Conservation (phyloP, 208 protist species). For the Histomonas meleagridis region DNA sequence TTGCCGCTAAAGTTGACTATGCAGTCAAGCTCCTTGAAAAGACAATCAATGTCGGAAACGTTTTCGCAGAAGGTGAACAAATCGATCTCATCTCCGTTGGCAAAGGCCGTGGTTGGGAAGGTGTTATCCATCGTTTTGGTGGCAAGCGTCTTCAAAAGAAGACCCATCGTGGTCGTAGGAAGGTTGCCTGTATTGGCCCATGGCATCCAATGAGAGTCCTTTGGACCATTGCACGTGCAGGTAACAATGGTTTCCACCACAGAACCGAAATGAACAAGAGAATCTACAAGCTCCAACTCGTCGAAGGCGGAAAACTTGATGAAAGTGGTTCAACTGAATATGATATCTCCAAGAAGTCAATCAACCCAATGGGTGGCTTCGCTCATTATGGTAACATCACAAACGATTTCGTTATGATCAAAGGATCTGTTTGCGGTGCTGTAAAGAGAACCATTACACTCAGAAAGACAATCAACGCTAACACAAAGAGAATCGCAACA, state of each 20-base stretch:
- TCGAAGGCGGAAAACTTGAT: slow-evolving; percentile 39
- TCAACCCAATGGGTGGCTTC: slow-evolving; percentile 98
- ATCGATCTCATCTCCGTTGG: slow-evolving; percentile 88
- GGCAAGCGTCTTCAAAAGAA: slow-evolving; percentile 86
- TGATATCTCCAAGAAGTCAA: slow-evolving; percentile 92
- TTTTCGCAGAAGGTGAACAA: slow-evolving; percentile 84
- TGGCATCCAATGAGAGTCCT: slow-evolving; percentile 92
- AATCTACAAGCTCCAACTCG: slow-evolving; percentile 86
- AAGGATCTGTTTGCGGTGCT: slow-evolving; percentile 75
- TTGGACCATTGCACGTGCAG: slow-evolving; percentile 88
- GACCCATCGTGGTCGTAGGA: slow-evolving; percentile 93
- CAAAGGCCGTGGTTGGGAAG: slow-evolving; percentile 87
- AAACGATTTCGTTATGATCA: slow-evolving; percentile 92
- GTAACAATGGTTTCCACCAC: slow-evolving; percentile 96
- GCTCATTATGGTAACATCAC: slow-evolving; percentile 88
- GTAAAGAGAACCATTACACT: slow-evolving; percentile 90
- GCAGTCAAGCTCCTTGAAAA: slow-evolving; percentile 82
- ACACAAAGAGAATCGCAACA: slow-evolving; percentile 63
- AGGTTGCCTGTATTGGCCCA: slow-evolving; percentile 96
- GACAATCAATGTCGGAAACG: slow-evolving; percentile 70
- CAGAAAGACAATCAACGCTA: slow-evolving; percentile 76
- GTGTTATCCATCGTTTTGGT: slow-evolving; percentile 90
- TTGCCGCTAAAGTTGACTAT: slow-evolving; percentile 86
- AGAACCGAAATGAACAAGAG: slow-evolving; percentile 97
- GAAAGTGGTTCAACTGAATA: slow-evolving; percentile 78